phyloP scores from a whole-genome alignment of 768 basidiomycete genomes.

The Russula earlei region DNA sequence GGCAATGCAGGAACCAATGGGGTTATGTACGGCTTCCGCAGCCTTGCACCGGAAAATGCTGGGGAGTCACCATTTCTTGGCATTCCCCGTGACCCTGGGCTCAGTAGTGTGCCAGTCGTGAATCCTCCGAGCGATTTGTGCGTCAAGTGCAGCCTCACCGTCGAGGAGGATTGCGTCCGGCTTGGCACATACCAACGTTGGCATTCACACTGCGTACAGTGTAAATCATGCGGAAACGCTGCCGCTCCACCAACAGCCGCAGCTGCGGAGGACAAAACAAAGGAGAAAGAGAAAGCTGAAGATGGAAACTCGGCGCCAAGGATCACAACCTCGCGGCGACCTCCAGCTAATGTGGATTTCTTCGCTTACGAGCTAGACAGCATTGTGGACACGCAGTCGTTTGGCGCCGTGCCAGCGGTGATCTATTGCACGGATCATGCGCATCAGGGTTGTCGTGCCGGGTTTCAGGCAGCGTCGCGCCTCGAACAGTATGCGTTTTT shows the following conservation, averaged over 20 bases:
- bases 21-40: slow-evolving; percentile 88
- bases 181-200: slow-evolving; percentile 94
- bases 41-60: slow-evolving; percentile 84
- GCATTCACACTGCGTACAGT: slow-evolving; percentile 93
- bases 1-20: slow-evolving; percentile 72
- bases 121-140: slow-evolving; percentile 87
- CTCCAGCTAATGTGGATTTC: slow-evolving; percentile 68
- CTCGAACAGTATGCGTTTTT: slow-evolving; percentile 97
- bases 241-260: slow-evolving; percentile 48
- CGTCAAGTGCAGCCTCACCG: slow-evolving; percentile 76
- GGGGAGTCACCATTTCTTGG: slow-evolving; percentile 70
- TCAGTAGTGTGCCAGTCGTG: slow-evolving; percentile 44
- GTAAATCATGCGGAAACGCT: slow-evolving; percentile 65
- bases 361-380: slow-evolving; percentile 75
- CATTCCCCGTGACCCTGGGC: slow-evolving; percentile 36
- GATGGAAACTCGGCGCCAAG: slow-evolving; percentile 43
- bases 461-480: slow-evolving; percentile 87
- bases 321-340: slow-evolving; percentile 54
- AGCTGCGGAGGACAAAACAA: slow-evolving; percentile 44
- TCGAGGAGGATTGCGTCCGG: slow-evolving; percentile 95
- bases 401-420: slow-evolving; percentile 62
- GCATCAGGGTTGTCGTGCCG: slow-evolving; percentile 51
- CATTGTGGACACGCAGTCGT: slow-evolving; percentile 55
- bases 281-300: slow-evolving; percentile 36
- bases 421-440: slow-evolving; percentile 76